Evolutionary conservation across 345 rosid species (phyloP), one percentile per base, ranked within the genome.

Genomic region (Orychophragmus violaceus): DNA sequence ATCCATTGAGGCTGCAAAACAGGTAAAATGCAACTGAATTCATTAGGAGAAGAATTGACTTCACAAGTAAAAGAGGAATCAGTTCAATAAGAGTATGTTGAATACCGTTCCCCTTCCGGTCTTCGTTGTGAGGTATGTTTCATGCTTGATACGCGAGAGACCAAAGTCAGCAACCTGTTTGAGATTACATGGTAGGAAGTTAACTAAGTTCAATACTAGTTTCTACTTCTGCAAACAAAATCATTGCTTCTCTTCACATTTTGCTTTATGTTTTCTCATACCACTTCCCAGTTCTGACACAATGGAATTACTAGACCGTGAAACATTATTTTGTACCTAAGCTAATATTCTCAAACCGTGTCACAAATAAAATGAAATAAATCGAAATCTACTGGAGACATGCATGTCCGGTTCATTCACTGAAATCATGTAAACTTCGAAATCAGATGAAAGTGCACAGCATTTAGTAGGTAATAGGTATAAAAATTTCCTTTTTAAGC

Each of bases 151-250:
- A 65, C 97, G 92, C 11, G 98, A 93, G 58, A 93, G 82, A 70
- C 98, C 98, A 84, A 93, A 94, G 82, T 94, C 99, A 41, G 94
- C 91, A 68, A 93, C 98, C 97, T 90, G 79, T 68, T 64, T 48
- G 18, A 72, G 49, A 75, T 29, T 53, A 62, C 39, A 69, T 8
- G 19, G 18, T 59, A 51, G n/a, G n/a, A n/a, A 57, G 48, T 61
- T 48, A 30, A 39, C 55, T 16, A 27, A 19, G 23, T 23, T 12
- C 62, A 64, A 46, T 9, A 25, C 9, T 35, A 45, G 57, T 45
- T 54, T 71, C 50, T 25, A 23, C 18, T 53, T 53, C 36, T 54
- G 10, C 53, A 45, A 54, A 33, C 9, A 45, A 18, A 49, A 55
- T 25, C 41, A 19, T 55, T 33, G 55, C 25, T 59, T 63, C 23